Evolutionary conservation across 306 rosid species (phyloP), one percentile per base, ranked within the genome.

Genomic region (Oxytropis ochrocephala): DNA sequence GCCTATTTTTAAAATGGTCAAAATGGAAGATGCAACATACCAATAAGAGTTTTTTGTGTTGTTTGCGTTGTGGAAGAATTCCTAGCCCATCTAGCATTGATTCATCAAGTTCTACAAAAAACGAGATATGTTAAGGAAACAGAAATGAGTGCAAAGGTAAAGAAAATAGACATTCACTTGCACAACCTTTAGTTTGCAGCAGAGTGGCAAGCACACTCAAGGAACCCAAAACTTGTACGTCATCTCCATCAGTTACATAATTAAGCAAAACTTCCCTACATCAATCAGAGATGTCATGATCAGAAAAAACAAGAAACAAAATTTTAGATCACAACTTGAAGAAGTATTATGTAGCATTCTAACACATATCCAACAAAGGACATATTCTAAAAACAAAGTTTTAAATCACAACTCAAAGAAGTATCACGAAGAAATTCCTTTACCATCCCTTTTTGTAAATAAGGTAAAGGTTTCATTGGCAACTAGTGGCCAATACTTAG

Each of bases 11-110:
- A 65, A 57, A 49, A 59, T 36, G 43, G 44, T 41, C 38, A 57
- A 63, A 70, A 72, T 64, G 57, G 42, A 17, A 74, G 46, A 67
- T 48, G 54, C 48, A 21, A 50, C 83, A 59, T 88, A 93, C 98
- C 91, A 93, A 75, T 74, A 92, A 63, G 49, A 83, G 95, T 75
- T 88, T 90, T 80, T 93, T 93, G 56, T 93, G 96, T 38, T 93
- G 91, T 75, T 88, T 90, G 72, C 98, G 91, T 70, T 85, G 98
- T 16, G 98, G 97, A 80, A 93, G 98, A 56, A 93, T 90, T 78
- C 97, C 98, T 54, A 90, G 93, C 66, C 90, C 92, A 69, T 93
- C 98, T 44, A 88, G 82, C 88, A 85, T 86, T 55, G 96, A 85
- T 64, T 93, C 98, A 55, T 93, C 96, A 79, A 93, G 82, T 73